Evolutionary conservation across 148 eudicot genomes (phyloP), one percentile per base, ranked within the genome.

Genomic region (Salicornia ramosissima): DNA sequence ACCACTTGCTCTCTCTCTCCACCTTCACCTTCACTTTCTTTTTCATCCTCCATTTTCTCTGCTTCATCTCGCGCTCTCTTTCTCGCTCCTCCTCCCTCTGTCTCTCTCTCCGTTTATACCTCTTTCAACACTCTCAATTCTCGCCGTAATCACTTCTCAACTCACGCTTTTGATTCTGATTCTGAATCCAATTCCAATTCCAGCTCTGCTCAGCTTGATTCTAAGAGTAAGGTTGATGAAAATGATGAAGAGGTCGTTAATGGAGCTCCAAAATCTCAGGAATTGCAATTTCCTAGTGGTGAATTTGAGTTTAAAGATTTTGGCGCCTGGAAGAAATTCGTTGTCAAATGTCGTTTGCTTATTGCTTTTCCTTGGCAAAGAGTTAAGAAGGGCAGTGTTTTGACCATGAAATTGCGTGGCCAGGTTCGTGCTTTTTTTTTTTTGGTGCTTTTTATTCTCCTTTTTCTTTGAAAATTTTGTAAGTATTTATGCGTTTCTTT

Each of bases 341-440:
- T 81, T 0, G 92, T 89, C n/a, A 91, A 87, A 83, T 70, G 77
- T 26, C 81, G 87, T 18, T 83, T 88, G 96, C 77, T 93, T 12
- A 34, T 93, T 74, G 92, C 95, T 0, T 90, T 67, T 58, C 98
- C 95, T 21, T 90, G 98, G 98, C 77, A 88, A 71, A 80, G 95
- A 22, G 74, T 93, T 26, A 74, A 77, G 59, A 93, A 88, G 69
- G 92, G 92, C 42, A 90, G 95, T 68, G 95, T 93, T 30, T 73
- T 93, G 33, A 90, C 78, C 28, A 82, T 93, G 82, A 88, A 86
- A 59, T 75, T 93, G 72, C 95, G 98, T 33, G 98, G 98, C 21
- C 92, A 93, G 96, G 98, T 92, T 46, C 14, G 18, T 55, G 7
- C 7, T 62, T 30, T 63, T 9, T 53, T 11, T 42, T n/a, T 15